These are phyloP conservation scores for Radiomyces spectabilis DNA, from an alignment of 192 early-diverging fungal genomes.

Conservation along the genomic window DNA sequence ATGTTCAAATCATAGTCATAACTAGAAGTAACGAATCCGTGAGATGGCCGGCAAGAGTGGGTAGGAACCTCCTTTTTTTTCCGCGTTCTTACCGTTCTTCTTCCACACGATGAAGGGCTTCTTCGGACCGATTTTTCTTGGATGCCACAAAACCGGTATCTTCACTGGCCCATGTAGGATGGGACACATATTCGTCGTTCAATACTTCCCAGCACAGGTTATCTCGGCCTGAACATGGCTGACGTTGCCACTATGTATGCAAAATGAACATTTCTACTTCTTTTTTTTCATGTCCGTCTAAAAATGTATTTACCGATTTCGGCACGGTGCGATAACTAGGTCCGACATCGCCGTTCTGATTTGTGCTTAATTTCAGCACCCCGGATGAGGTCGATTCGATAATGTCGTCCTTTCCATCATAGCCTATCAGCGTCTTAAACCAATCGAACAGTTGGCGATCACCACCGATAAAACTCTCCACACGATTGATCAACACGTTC, in stretches of 20 bases:
- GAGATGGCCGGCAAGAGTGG: too few relatives aligned
- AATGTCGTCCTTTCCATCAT: conserved; percentile 60
- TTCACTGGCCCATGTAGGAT: conserved; percentile 86
- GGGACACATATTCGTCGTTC: conserved; percentile 91
- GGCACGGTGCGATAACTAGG: conserved; percentile 68
- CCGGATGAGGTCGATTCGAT: too few relatives aligned
- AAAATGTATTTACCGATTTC: conserved; percentile 37
- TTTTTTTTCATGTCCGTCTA: not conserved
- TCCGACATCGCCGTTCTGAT: conserved; percentile 51
- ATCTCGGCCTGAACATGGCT: conserved; percentile 84
- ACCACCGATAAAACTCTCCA: conserved; percentile 79
- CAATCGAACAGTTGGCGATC: conserved; percentile 82
- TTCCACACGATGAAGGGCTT: conserved; percentile 87
- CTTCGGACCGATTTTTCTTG: conserved; percentile 88
- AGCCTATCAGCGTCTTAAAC: conserved; percentile 85
- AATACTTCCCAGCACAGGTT: conserved; percentile 85
- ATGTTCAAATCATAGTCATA: conserved; percentile 96
- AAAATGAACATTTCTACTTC: too few relatives aligned
- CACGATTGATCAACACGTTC: conserved; percentile 74
- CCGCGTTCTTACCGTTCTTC: conserved; percentile 83
- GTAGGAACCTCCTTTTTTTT: too few relatives aligned
- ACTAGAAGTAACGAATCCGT: conserved; percentile 22
- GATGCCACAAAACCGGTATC: conserved; percentile 81
- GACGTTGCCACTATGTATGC: conserved; percentile 31
- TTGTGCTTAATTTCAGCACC: too few relatives aligned